Percentiles rank a stretch among this genome's conserved stretches.
These are phyloP conservation scores for Claviceps monticola DNA, from an alignment of 2,329 filamentous ascomycete species.

Conservation along the genomic window DNA sequence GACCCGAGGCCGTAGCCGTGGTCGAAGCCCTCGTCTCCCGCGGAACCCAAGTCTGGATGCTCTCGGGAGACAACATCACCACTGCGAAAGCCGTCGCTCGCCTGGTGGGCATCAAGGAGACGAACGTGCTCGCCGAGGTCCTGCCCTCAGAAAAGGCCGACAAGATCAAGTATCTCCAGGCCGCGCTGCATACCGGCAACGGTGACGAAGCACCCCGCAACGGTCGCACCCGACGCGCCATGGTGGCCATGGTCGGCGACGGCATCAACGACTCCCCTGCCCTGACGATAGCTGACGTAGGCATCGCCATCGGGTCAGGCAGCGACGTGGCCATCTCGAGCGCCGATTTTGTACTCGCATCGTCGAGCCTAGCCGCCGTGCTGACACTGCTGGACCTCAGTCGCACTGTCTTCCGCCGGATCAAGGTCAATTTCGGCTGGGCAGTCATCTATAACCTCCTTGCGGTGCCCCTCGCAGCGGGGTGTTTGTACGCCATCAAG, in stretches of 20 bases:
- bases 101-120: slow-evolving; percentile 56
- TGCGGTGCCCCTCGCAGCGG: slow-evolving; percentile 69
- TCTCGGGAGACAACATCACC: slow-evolving; percentile 79
- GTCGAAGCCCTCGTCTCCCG: slow-evolving; percentile 49
- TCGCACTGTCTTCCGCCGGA: slow-evolving; percentile 57
- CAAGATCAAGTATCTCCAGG: slow-evolving; percentile 51
- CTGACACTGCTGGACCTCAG: slow-evolving; percentile 62
- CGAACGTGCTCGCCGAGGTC: slow-evolving; percentile 75
- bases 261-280: slow-evolving; percentile 84
- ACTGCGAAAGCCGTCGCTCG: slow-evolving; percentile 69
- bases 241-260: slow-evolving; percentile 75
- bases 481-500: slow-evolving; percentile 51
- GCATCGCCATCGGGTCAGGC: slow-evolving; percentile 71
- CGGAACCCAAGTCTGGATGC: slow-evolving; percentile 74
- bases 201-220: slow-evolving; percentile 13
- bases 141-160: slow-evolving; percentile 71
- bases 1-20: slow-evolving; percentile 54
- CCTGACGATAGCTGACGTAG: slow-evolving; percentile 65
- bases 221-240: slow-evolving; percentile 25
- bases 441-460: slow-evolving; percentile 69
- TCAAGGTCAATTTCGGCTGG: slow-evolving; percentile 79
- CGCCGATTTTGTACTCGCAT: slow-evolving; percentile 70
- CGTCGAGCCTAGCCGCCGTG: slow-evolving; percentile 54
- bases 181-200: slow-evolving; percentile 27
- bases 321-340: slow-evolving; percentile 73